Base-by-base conservation (phyloP, 495 filamentous ascomycete species). In the Neurospora terricola region DNA sequence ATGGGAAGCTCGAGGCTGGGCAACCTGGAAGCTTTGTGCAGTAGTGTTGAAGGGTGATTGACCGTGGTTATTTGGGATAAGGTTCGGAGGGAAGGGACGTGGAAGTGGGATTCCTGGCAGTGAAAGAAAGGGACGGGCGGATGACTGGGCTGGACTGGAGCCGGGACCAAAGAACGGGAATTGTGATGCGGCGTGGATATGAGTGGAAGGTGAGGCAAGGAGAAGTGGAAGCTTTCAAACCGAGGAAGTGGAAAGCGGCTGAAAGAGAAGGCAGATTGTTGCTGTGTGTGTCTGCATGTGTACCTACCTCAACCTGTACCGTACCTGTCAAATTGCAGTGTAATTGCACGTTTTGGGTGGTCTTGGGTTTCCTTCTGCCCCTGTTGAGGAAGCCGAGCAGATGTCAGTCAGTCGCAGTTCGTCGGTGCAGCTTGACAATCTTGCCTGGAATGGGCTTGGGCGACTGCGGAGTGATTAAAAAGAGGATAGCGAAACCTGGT, bases 381-480 rank as follows among this genome's bases (percentile, higher is more conserved):
- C 54, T 66, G 54, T 66, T 40, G 40, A 38, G 23, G 9, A 70
- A 34, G 69, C 21, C 6, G 39, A 36, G 69, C 36, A 39, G 45
- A 59, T 59, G 48, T 59, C 48, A 59, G 27, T 66, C 54, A 66
- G 54, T 66, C 54, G 54, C 48, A 62, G 11, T 16, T 62, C 48
- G 27, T 66, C 59, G 72, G 73, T 72, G 73, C 74, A 72, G 76
- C 77, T 82, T 73, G 83, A 84, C 83, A 83, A 66, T 66, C 54
- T 66, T 66, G 54, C 54, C 54, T 66, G 23, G 85, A 87, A 86
- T 80, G 81, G 85, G 86, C 81, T 86, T 87, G 85, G 54, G 86
- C 83, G 80, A 86, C 81, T 86, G 86, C 82, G 86, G 86, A 82
- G 88, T 86, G 81, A 79, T 83, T 84, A 85, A 88, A 85, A 89